phyloP scores from a whole-genome alignment of 225 moss, liverwort and hornwort species.

The Antitrichia curtipendula region DNA sequence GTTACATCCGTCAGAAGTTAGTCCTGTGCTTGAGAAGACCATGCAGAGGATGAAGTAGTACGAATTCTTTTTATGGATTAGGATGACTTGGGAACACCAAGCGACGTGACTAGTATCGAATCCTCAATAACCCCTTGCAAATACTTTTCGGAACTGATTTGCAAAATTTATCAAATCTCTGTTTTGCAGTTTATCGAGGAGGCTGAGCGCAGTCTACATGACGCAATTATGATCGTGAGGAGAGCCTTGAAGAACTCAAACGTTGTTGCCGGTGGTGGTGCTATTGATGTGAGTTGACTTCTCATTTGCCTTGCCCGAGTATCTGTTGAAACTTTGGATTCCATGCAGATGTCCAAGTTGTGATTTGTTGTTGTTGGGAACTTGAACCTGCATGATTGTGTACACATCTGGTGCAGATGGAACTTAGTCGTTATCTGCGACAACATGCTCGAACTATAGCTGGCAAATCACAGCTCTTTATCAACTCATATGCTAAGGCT shows the following conservation, averaged over 20 bases:
- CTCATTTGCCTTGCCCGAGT: not conserved
- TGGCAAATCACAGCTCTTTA: conserved; percentile 88
- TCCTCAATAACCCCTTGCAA: not conserved
- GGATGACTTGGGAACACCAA: not conserved
- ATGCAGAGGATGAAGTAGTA: not conserved
- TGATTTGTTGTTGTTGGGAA: not conserved
- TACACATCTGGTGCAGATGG: conserved; percentile 47
- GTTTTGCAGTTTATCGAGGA: conserved; percentile 82
- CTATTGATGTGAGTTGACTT: conserved; percentile 73
- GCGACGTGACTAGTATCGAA: not conserved
- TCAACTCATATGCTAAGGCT: conserved; percentile 94
- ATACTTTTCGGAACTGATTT: not conserved
- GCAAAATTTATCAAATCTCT: not conserved
- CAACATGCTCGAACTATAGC: conserved; percentile 89
- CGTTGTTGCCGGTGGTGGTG: conserved; percentile 94
- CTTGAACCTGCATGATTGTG: not conserved
- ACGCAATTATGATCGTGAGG: conserved; percentile 97
- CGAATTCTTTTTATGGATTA: not conserved
- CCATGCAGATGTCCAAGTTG: not conserved
- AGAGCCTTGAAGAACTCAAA: conserved; percentile 94
- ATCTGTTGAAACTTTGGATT: not conserved
- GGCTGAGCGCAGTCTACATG: conserved; percentile 97
- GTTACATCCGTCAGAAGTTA: not conserved
- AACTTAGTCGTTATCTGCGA: conserved; percentile 81
- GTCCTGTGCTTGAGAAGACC: not conserved